Base-by-base conservation (phyloP, 768 basidiomycete genomes). In the Boletus pseudopeckii region DNA sequence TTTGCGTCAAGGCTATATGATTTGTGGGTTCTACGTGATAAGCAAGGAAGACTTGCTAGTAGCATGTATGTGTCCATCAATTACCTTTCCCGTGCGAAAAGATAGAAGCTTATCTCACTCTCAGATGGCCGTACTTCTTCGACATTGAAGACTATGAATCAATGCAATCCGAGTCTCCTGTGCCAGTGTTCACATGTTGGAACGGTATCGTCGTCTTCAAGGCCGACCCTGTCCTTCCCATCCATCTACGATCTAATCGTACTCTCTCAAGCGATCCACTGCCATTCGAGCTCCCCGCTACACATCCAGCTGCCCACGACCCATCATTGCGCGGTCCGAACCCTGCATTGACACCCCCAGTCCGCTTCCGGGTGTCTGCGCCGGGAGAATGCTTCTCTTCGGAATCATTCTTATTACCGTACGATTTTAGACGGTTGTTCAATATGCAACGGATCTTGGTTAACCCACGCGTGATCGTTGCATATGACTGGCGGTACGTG, bases 131-230 rank as follows among this genome's bases (percentile, higher is more conserved):
- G 0, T 77, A 74, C 54, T 72, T 77, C 54, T 66, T 77, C 38
- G 75, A 78, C 41, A 57, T 66, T 7, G 70, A 67, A 10, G 72
- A 61, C 46, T 65, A 68, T 55, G 58, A 65, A 39, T 71, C 72
- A 4, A 68, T 77, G 59, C 62, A 68, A 46, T 56, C 48, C 11
- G 76, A 73, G 34, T 68, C 71, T 14, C 74, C 77, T 11, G 76
- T 69, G 2, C 75, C 77, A 10, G 76, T 77, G 7, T 74, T 76
- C 52, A 55, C 74, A 0, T 78, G 77, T 62, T 78, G 77, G 77
- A 78, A 78, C 46, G 77, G 77, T 32, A 74, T 77, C 56, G 67
- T 68, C 45, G 72, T 71, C 3, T 72, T 78, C 57, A 41, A 57
- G 9, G 71, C 76, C 0, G 76, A 78, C 46, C 75, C 76, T 5